Conservation (phyloP, 495 filamentous ascomycete species). For the Margaritispora aquatica region DNA sequence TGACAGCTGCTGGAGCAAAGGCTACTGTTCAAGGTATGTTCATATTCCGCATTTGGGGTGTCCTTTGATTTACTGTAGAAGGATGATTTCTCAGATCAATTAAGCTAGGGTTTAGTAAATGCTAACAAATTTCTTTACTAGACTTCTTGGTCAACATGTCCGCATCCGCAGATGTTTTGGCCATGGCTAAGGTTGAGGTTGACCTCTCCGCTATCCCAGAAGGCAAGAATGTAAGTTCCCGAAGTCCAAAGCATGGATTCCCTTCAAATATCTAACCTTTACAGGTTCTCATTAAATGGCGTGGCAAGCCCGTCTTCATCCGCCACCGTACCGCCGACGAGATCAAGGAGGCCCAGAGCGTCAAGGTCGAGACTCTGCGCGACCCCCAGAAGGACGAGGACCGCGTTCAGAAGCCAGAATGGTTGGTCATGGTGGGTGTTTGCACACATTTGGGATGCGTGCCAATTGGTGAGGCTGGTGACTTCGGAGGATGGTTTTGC, state of each 20-base stretch:
- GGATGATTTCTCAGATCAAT: too few species aligned
- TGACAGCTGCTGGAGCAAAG: conserved; percentile 90
- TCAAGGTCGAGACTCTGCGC: conserved; percentile 71
- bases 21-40: conserved; percentile 87
- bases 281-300: conserved; percentile 99
- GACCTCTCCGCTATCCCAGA: conserved; percentile 87
- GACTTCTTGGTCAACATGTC: conserved; percentile 99
- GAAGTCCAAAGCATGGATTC: background rate
- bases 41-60: too few species aligned
- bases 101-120: too few species aligned
- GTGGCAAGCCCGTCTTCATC: conserved; percentile 99
- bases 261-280: background rate
- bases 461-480: conserved; percentile 96
- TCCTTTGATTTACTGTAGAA: too few species aligned
- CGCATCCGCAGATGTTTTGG: conserved; percentile 96
- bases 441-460: conserved; percentile 99
- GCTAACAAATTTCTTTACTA: conserved; percentile 15
- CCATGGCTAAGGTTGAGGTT: conserved; percentile 99
- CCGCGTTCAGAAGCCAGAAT: conserved; percentile 96
- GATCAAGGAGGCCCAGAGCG: conserved; percentile 76
- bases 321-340: conserved; percentile 89
- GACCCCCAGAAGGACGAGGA: conserved; percentile 89
- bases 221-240: conserved; percentile 88
- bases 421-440: conserved; percentile 98
- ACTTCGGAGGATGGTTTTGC: conserved; percentile 99